Base-by-base conservation (phyloP, 192 early-diverging fungal species). In the Entomortierella beljakovae region DNA sequence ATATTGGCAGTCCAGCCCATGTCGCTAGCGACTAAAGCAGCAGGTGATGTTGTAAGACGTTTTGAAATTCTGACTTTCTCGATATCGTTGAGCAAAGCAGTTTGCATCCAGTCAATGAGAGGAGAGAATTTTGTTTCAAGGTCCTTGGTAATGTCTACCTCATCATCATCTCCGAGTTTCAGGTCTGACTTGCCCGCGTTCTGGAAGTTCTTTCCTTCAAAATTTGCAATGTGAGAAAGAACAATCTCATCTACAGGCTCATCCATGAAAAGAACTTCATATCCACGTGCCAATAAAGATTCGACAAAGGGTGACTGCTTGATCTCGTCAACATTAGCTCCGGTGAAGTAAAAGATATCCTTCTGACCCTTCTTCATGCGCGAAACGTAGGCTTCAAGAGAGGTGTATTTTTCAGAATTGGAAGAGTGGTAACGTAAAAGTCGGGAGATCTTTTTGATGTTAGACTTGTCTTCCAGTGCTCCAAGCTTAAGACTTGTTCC, bases 351-450 rank as follows among this genome's bases (percentile, higher is more conserved):
- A 72, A 92, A 98, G 57, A 99, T 96, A 63, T 92, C 85, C 61
- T 93, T 91, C 84, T 99, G 98, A 42, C 89, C 91, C 56, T 88
- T 88, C 82, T 95, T 94, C 95, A 98, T 98, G 58, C 94, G 87
- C 34, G 83, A 82, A 40, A 97, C 86, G 71, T 99, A 99, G 46
- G 90, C 89, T 65, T 87, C 88, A 23, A 94, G 80, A 26, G 89
- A 85, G 25, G 88, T 85, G 33, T 82, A 71, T 67, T 89, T 58
- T 5, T 65, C 43, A 40, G 84, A 70, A 57, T 83, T 62, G 1
- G 96, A 94, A 31, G 92, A 88, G 59, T 87, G 82, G 70, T 92
- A 98, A 37, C 96, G 89, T 63, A 99, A 82, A 28, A 99, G 88
- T 66, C 92, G 88, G 18, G 90, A 68, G n/a, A 99, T 85, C 74